Conservation (phyloP, 306 rosid species). For the Aeschynomene evenia region DNA sequence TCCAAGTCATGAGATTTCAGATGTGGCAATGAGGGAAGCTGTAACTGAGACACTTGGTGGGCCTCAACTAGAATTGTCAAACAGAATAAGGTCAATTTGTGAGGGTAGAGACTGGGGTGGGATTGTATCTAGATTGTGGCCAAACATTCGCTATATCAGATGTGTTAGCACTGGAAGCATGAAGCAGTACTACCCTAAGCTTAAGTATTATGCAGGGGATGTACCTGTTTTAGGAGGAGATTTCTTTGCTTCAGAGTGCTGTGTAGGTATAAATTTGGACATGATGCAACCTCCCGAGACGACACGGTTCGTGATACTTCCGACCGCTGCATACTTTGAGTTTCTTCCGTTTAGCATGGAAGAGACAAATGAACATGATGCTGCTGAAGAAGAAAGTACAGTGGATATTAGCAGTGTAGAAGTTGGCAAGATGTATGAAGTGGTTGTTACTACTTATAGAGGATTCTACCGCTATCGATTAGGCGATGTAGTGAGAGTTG, state of each 20-base stretch:
- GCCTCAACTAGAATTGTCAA: conserved; percentile 53
- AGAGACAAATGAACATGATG: conserved; percentile 19
- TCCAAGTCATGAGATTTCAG: conserved; percentile 44
- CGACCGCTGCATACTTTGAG: conserved; percentile 71
- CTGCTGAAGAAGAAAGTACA: conserved; percentile 41
- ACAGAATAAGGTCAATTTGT: conserved; percentile 43
- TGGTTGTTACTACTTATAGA: conserved; percentile 56
- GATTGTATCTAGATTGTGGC: conserved; percentile 54
- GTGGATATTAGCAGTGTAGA: conserved; percentile 47
- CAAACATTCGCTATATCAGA: conserved; percentile 48
- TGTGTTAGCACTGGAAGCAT: conserved; percentile 68
- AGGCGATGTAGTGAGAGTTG: conserved; percentile 66
- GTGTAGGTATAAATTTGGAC: conserved; percentile 60
- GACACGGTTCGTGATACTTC: conserved; percentile 53
- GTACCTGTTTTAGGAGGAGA: conserved; percentile 60
- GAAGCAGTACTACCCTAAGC: conserved; percentile 55
- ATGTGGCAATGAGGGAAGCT: conserved; percentile 45
- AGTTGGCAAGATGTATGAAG: conserved; percentile 74
- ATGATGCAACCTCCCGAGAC: conserved; percentile 51
- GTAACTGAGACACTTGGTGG: conserved; percentile 50
- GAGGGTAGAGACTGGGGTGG: conserved; percentile 50
- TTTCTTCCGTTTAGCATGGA: conserved; percentile 63
- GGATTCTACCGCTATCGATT: conserved; percentile 62
- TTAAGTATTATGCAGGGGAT: conserved; percentile 57
- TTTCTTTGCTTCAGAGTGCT: conserved; percentile 64